Evolutionary conservation across 371 early-diverging fungal species (phyloP).

Genomic region (Entomophthora muscae): DNA sequence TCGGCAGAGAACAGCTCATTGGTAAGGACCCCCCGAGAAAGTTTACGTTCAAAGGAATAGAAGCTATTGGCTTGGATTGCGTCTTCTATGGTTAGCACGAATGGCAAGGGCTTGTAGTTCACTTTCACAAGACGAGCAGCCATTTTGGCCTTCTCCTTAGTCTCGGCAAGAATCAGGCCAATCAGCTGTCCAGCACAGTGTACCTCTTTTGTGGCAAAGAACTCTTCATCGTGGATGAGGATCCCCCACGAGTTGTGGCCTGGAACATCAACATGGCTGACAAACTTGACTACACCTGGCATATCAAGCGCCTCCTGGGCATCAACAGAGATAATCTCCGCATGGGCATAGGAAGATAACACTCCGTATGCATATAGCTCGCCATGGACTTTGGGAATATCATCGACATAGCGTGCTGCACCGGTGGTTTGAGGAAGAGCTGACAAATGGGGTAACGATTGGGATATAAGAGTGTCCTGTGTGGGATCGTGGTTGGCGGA

Average conservation of each 20-base stretch:
- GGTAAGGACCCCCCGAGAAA: slow-evolving; percentile 29
- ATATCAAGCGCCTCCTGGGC: slow-evolving; percentile 30
- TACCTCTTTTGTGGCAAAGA: slow-evolving; percentile 41
- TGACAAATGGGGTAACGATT: slow-evolving; percentile 26
- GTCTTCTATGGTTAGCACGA: slow-evolving; percentile 43
- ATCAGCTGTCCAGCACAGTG: slow-evolving; percentile 43
- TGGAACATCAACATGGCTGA: slow-evolving; percentile 39
- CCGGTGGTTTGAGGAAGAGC: slow-evolving; percentile 67
- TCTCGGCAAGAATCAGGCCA: slow-evolving; percentile 47
- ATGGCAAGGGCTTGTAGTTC: slow-evolving; percentile 36
- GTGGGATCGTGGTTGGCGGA: not conserved
- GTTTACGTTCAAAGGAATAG: slow-evolving; percentile 23
- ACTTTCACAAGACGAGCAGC: slow-evolving; percentile 44
- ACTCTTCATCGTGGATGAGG: slow-evolving; percentile 37
- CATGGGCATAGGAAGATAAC: slow-evolving; percentile 36
- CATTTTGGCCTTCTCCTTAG: slow-evolving; percentile 30
- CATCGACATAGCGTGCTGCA: slow-evolving; percentile 55
- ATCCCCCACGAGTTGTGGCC: slow-evolving; percentile 30
- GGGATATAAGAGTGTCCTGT: not conserved
- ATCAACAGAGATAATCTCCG: slow-evolving; percentile 38
- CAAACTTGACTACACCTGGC: slow-evolving; percentile 32
- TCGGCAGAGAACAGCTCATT: slow-evolving; percentile 24
- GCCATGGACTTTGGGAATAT: slow-evolving; percentile 38
- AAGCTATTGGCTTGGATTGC: slow-evolving; percentile 39
- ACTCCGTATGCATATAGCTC: slow-evolving; percentile 46